Conservation (phyloP, 2,329 filamentous ascomycete species). For the Xylaria sp. region DNA sequence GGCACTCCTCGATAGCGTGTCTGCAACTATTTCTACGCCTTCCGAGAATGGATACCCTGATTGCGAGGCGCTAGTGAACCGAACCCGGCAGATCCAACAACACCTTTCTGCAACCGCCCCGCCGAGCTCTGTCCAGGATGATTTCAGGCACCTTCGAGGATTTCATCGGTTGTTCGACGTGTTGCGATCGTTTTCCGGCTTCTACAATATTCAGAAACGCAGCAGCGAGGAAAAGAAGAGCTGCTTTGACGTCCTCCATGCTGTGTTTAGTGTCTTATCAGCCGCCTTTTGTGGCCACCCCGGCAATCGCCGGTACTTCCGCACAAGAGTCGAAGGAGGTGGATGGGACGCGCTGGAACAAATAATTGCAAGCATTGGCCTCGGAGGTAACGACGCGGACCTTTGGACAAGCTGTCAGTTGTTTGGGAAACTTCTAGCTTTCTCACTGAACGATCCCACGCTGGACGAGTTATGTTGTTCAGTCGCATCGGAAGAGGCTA, state of each 20-base stretch:
- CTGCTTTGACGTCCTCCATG: slow-evolving; percentile 71
- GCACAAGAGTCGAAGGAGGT: slow-evolving; percentile 71
- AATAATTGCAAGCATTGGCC: slow-evolving; percentile 68
- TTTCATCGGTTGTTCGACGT: slow-evolving; percentile 75
- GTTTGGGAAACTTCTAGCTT: slow-evolving; percentile 80
- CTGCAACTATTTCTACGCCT: slow-evolving; percentile 39
- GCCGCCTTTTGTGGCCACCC: slow-evolving; percentile 76
- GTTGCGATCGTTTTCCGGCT: slow-evolving; percentile 71
- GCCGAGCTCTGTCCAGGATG: slow-evolving; percentile 66
- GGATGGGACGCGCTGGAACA: slow-evolving; percentile 80
- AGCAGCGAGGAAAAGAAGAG: slow-evolving; percentile 63
- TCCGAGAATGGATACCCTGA: slow-evolving; percentile 50
- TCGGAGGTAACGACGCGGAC: slow-evolving; percentile 68
- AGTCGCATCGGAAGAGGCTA: slow-evolving; percentile 20
- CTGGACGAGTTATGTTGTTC: slow-evolving; percentile 68
- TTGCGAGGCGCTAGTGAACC: slow-evolving; percentile 52
- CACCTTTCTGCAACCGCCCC: slow-evolving; percentile 53
- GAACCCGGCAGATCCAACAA: slow-evolving; percentile 68
- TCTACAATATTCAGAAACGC: slow-evolving; percentile 70
- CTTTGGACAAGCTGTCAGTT: slow-evolving; percentile 70
- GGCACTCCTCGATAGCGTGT: slow-evolving; percentile 53
- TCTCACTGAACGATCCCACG: slow-evolving; percentile 77
- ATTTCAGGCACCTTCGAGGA: slow-evolving; percentile 79
- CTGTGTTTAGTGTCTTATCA: slow-evolving; percentile 72
- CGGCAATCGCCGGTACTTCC: slow-evolving; percentile 88